Conservation (phyloP, 306 rosid genomes). For the Castanea mollissima region DNA sequence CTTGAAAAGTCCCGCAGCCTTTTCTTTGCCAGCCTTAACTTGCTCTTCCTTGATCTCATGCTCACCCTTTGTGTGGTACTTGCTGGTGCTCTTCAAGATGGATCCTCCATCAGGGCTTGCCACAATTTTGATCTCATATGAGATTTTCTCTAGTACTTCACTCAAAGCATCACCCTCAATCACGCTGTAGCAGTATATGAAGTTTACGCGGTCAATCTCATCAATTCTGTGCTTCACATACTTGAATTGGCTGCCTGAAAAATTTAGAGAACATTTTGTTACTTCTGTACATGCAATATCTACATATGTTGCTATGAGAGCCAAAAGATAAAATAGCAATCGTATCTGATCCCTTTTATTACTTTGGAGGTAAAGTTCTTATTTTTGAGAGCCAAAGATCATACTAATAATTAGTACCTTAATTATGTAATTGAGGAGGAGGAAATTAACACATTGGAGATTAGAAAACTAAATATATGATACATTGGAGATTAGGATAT, state of each 20-base stretch:
- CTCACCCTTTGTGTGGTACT: constrained; percentile 32
- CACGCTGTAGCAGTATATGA: constrained; percentile 42
- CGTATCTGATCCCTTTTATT: no score
- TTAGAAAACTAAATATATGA: no score
- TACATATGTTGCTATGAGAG: no score
- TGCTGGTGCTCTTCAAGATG: constrained; percentile 24
- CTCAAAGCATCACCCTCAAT: constrained; percentile 41
- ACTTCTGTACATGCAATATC: background rate
- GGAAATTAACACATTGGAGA: background rate
- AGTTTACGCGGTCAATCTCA: constrained; percentile 34
- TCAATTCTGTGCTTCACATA: constrained; percentile 47
- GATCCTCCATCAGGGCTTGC: constrained; percentile 33
- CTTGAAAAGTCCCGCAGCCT: constrained; percentile 33
- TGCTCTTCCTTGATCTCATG: constrained; percentile 30
- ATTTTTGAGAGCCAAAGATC: no score
- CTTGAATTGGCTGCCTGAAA: constrained; percentile 27
- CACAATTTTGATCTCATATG: constrained; percentile 33
- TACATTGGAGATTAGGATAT: no score
- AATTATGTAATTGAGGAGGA: no score
- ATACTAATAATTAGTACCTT: no score
- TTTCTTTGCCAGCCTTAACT: constrained; percentile 27
- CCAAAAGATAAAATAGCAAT: no score
- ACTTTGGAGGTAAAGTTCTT: no score
- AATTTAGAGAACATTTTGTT: background rate
- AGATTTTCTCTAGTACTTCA: constrained; percentile 42